Evolutionary conservation across 192 early-diverging fungal genomes (phyloP).

Genomic region (Coemansia sp.): DNA sequence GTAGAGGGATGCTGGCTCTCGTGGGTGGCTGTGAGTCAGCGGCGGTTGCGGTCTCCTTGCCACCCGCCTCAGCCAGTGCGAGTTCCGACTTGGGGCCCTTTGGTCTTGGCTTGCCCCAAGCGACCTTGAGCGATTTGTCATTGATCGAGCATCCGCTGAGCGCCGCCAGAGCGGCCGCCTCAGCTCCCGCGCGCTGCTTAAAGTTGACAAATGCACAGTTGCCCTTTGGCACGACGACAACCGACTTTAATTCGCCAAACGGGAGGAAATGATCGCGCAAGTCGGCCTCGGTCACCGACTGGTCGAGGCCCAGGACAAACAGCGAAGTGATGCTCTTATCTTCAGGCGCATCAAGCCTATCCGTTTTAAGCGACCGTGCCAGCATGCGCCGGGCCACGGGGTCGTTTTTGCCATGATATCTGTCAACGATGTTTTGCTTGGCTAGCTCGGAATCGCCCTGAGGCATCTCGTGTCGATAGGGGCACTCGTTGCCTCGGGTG

Average conservation of each 20-base stretch:
- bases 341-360: conserved; percentile 62
- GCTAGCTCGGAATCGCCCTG: conserved; percentile 72
- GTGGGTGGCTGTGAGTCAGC: conserved; percentile 19
- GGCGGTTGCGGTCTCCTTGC: not conserved
- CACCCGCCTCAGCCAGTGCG: not conserved
- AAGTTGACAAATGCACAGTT: conserved; percentile 93
- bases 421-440: conserved; percentile 92
- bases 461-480: conserved; percentile 94
- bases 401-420: conserved; percentile 93
- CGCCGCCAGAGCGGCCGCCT: conserved; percentile 73
- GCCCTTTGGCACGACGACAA: conserved; percentile 75
- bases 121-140: conserved; percentile 66
- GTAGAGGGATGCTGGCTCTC: conserved; percentile 21
- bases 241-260: conserved; percentile 87
- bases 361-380: conserved; percentile 53
- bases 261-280: conserved; percentile 70
- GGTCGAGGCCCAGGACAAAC: conserved; percentile 81
- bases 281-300: conserved; percentile 66
- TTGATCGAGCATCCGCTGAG: conserved; percentile 72
- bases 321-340: conserved; percentile 83
- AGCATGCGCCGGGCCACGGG: conserved; percentile 88
- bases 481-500: conserved; percentile 92
- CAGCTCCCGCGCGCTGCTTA: conserved; percentile 74
- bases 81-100: conserved; percentile 65
- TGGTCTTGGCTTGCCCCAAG: conserved; percentile 80